These are phyloP conservation scores for Alternaria incomplexa DNA, from an alignment of 2,329 filamentous ascomycete genomes.

Conservation along the genomic window DNA sequence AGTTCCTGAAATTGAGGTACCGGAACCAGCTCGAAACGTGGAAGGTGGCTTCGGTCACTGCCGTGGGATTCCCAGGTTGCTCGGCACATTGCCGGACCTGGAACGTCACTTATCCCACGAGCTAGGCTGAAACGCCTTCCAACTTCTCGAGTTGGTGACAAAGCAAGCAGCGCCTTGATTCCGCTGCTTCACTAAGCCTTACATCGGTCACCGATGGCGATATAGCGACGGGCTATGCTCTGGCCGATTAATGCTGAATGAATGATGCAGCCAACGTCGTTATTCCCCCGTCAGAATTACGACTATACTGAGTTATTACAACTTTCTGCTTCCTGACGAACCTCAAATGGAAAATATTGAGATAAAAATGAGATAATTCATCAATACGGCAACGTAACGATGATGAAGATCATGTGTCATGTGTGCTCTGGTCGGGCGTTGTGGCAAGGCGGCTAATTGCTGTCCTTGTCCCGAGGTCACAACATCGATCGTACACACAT, in stretches of 20 bases:
- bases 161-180: neutral
- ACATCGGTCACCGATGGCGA: neutral
- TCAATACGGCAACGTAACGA: too few relatives aligned
- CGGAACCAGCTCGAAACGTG: slow-evolving; percentile 3
- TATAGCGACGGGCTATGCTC: neutral
- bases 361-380: too few relatives aligned
- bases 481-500: neutral
- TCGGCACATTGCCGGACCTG: neutral
- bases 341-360: too few relatives aligned
- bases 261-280: too few relatives aligned
- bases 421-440: neutral
- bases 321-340: too few relatives aligned
- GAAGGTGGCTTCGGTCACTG: slow-evolving; percentile 3
- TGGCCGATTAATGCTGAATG: neutral
- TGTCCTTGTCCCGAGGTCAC: neutral
- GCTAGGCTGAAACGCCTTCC: neutral
- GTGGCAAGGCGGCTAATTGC: neutral
- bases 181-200: neutral
- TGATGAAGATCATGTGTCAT: too few relatives aligned
- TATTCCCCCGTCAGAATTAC: too few relatives aligned
- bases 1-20: slow-evolving; percentile 3
- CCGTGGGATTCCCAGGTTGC: neutral
- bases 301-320: too few relatives aligned
- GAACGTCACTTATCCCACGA: neutral
- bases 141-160: neutral